A percentile compares a stretch with the other conserved stretches of the same genome.
Evolutionary conservation across 257 asterid species (phyloP).

Genomic region (Cruciata laevipes): DNA sequence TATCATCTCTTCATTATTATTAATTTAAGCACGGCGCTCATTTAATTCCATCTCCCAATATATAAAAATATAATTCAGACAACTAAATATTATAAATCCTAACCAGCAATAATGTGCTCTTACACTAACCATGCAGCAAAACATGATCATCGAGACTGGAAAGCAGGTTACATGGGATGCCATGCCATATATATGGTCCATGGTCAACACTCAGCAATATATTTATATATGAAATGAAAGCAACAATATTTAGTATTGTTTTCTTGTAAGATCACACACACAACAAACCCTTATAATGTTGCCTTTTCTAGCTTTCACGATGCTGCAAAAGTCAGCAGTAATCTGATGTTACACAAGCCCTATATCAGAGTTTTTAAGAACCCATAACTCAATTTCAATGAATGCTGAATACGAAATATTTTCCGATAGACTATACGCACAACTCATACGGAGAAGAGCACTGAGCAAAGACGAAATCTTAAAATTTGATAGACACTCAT

Average conservation of each 20-base stretch:
- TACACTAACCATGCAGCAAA: not conserved
- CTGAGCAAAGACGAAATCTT: no score
- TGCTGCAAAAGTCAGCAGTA: not conserved
- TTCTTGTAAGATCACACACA: slow-evolving; percentile 10
- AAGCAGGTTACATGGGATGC: slow-evolving; percentile 1
- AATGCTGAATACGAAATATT: no score
- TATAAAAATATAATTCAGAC: not conserved
- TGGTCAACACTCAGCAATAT: not conserved
- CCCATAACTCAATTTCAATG: no score
- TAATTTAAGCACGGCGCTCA: not conserved
- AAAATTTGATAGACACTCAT: no score
- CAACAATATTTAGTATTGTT: slow-evolving; percentile 7
- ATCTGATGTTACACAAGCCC: no score
- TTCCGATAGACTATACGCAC: no score
- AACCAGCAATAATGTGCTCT: not conserved
- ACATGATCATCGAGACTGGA: not conserved
- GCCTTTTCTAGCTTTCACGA: not conserved
- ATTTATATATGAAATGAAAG: not conserved
- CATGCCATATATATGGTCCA: not conserved
- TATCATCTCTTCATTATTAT: not conserved
- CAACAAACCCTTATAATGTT: slow-evolving; percentile 9
- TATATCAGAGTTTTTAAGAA: no score
- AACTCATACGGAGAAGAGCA: no score
- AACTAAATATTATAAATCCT: not conserved
- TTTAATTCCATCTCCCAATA: not conserved